These are phyloP conservation scores for Areca catechu DNA, from an alignment of 176 grass and related monocot species.

Conservation along the genomic window DNA sequence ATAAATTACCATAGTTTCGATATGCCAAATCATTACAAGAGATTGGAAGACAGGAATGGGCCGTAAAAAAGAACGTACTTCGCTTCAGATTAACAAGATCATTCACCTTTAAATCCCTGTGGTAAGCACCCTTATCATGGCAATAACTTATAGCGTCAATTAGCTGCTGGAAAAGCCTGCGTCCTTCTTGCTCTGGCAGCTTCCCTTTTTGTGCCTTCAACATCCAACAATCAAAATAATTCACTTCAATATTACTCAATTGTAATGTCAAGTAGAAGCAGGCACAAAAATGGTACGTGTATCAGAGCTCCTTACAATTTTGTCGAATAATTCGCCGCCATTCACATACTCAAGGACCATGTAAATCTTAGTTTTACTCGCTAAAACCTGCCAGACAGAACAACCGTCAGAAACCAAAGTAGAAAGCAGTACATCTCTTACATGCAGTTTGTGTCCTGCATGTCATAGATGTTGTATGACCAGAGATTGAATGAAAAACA, in stretches of 20 bases:
- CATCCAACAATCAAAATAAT: slow-evolving; percentile 1
- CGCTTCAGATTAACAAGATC: not conserved
- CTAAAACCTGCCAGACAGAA: slow-evolving; percentile 47
- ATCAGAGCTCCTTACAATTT: slow-evolving; percentile 52
- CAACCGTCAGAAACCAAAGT: not conserved
- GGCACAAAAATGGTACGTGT: not conserved
- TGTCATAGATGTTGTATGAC: no score
- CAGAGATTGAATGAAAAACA: no score
- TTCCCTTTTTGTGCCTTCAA: slow-evolving; percentile 46
- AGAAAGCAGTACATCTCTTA: no score
- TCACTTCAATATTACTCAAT: not conserved
- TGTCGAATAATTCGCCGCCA: slow-evolving; percentile 78
- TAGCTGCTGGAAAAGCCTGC: slow-evolving; percentile 85
- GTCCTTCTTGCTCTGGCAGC: slow-evolving; percentile 55
- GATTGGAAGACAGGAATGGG: not conserved
- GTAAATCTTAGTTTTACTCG: slow-evolving; percentile 94
- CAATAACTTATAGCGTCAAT: slow-evolving; percentile 89
- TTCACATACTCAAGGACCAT: slow-evolving; percentile 89
- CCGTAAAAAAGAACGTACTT: not conserved
- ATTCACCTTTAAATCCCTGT: slow-evolving; percentile 81
- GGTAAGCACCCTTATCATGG: slow-evolving; percentile 84
- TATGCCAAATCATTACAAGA: not conserved
- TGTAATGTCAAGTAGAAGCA: no score
- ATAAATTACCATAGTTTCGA: not conserved
- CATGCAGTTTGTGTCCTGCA: no score